Base-by-base conservation (phyloP, 2,329 filamentous ascomycete genomes). In the Teratosphaeria gauchensis region DNA sequence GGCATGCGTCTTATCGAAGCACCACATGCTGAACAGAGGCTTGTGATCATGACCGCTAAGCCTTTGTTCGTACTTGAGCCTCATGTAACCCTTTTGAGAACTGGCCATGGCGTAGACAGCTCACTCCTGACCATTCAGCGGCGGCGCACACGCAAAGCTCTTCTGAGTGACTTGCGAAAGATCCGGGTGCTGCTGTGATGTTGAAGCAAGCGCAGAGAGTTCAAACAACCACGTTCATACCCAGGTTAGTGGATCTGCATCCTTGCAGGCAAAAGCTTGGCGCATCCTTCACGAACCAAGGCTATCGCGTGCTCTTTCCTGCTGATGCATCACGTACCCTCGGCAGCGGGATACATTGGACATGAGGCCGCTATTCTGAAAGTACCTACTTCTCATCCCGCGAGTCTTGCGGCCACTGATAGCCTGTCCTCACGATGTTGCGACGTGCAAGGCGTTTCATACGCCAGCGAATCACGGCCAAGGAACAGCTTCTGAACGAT, bases 381-480 rank as follows among this genome's bases (percentile, higher is more conserved):
- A 56, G 24, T 42, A 51, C 16, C 35, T 9, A 46, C 11, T n/a
- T 16, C 9, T 2, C 46, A 8, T 30, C 16, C 48, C 12, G 52
- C 28, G n/a, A 33, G 48, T 42, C 21, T 24, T 21, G 28, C 55
- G 24, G 46, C 55, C 55, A 57, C 21, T 57, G 24, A 53, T 16
- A 42, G 28, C 21, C 55, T 52, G 24, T 33, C 30, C 35, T 33
- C 16, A 31, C 21, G 19, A 16, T 38, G 9, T 57, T 32, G 54
- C 54, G 54, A 48, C 35, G 35, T 48, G 54, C 38, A 30, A 19
- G 53, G 55, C 9, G 55, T 57, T 57, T 57, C 46, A 57, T 38
- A 12, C 42, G 30, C 46, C 30, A 52, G 33, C 42, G 42, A 57
- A 51, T 57, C 19, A 32, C 12, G 19, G 16, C 19, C 12, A 33